Evolutionary conservation across 768 basidiomycete species (phyloP), one percentile per base, ranked within the genome.

Genomic region (Leucocoprinus sp.): DNA sequence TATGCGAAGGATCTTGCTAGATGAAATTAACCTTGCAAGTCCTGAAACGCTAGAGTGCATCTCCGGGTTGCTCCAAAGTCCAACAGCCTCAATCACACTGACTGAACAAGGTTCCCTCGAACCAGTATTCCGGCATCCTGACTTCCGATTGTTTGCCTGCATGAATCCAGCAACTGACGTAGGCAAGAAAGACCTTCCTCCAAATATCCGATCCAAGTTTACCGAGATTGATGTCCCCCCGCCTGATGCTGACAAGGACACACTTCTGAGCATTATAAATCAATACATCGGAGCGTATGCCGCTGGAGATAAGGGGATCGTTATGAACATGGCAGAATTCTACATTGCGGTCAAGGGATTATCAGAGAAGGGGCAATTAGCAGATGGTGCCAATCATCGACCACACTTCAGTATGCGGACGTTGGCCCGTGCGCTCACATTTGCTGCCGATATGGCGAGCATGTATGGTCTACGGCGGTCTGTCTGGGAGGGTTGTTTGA

Each of bases 111-210:
- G 93, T 0, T 84, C 90, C 8, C 64, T 97, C 43, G 89, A 93
- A 54, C 85, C 88, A 1, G 74, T 98, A 22, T 82, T 84, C 39
- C 84, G 96, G 0, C 96, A 99, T 60, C 81, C 91, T 14, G 84
- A 95, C 55, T 99, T 99, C 68, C 86, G 95, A 15, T 72, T 98
- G 4, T 98, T 98, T 57, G 93, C 93, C 3, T 99, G 96, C 61
- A 99, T 99, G 96, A 99, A 99, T 58, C 96, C 96, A 4, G 96
- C 96, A 0, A 99, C 93, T 3, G 96, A 99, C 55, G 87, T 97
- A 11, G 96, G 96, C 26, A 99, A 98, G 69, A 96, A 93, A 56
- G 95, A 98, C 56, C 80, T 99, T 0, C 90, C 92, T 14, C 83
- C 88, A 4, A 84, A 84, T 55, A 87, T 98, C 39, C 82, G 93